Base-by-base conservation (phyloP, 805 yeast genomes). In the Saturnispora quitensis region DNA sequence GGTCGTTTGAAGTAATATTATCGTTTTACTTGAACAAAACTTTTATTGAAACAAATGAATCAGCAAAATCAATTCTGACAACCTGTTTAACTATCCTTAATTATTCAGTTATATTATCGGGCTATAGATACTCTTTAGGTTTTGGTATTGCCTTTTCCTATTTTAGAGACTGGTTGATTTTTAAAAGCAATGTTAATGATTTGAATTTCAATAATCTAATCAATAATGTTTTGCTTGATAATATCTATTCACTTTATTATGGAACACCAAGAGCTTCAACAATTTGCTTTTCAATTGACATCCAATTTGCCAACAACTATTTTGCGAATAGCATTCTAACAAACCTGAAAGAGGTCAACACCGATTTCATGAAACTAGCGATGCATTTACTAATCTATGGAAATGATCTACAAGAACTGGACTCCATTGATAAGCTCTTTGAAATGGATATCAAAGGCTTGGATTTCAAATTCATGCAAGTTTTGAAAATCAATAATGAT, bases 51-150 rank as follows among this genome's bases (percentile, higher is more conserved):
- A 53, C 57, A 33, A 62, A 65, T 38, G 57, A 57, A 31, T 49
- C 56, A 38, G 59, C 65, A 22, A 67, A 59, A 46, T 43, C 68
- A 10, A 56, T 73, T 12, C 71, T 73, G 44, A 58, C 71, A 7
- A 59, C 70, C 2, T 65, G 76, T 0, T 63, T 77, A 50, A 65
- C 70, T 0, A 58, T 76, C 9, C 60, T 81, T 31, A 82, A 82
- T 59, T 84, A 81, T 59, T 67, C 80, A 9, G 72, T 82, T 9
- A 66, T 81, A 2, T 67, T 82, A 40, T 75, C 81, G 24, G 89
- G 90, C 0, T 78, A 77, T 49, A 72, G 74, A 35, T 80, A 77
- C 59, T 77, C 86, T 6, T 66, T 80, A 40, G 81, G 83, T 1
- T 69, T 84, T 28, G 73, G 80, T 3, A 68, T 75, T 52, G 70